Evolutionary conservation across 2,329 filamentous ascomycete species (phyloP), one percentile per base, ranked within the genome.

Genomic region (Calycina herbarum): DNA sequence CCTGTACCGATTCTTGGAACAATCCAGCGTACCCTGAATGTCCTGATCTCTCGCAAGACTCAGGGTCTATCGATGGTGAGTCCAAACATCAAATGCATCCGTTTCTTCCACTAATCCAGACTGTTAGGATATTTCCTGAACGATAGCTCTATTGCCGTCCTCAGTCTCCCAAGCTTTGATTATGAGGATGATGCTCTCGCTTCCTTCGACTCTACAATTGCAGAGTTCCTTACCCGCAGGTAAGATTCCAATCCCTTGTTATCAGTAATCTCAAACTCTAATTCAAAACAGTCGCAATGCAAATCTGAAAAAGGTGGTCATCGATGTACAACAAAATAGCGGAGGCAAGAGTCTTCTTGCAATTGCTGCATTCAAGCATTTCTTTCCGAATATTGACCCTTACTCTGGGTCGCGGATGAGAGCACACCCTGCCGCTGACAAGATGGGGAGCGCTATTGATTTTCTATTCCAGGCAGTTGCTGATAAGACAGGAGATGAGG

Each of bases 291-390:
- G 80, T 15, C 74, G 77, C 0, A 75, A 77, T 29, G 80, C 80
- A n/a, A 79, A 80, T 2, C 85, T 86, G 72, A 82, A 78, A 11
- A 86, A 84, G 72, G 77, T 91, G 4, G 80, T 91, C 51, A 84
- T 91, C 64, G 89, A 91, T 68, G 71, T 91, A 6, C 81, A 84
- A 3, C 80, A 78, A 6, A 91, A 91, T 67, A 78, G 78, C 1
- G 88, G 88, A 35, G 88, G 88, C 0, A 73, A 86, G 6, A 80
- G 84, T 20, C 79, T 89, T 31, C 88, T 89, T 78, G 83, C 81
- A 0, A 79, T 79, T 56, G 80, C 83, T 59, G 71, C 82, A 0
- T 88, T 88, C 72, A 76, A 76, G 10, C 73, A 80, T 35, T 74
- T 76, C 67, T 75, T 76, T 57, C 74, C 76, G 13, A 69, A 64